Evolutionary conservation across 129 eudicot genomes (phyloP).

Genomic region (Centella asiatica): DNA sequence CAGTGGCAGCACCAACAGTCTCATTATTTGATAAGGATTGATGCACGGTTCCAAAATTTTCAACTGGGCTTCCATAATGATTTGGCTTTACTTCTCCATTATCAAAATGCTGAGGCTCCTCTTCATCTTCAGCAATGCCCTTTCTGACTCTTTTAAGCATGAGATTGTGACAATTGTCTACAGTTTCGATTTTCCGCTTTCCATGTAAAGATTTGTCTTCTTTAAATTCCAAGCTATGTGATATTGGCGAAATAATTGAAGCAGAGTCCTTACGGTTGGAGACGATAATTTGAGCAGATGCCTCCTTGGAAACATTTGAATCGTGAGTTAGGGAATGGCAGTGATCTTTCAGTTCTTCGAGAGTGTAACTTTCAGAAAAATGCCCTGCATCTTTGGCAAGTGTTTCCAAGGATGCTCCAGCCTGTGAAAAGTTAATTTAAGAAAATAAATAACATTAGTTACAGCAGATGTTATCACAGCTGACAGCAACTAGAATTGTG

Average conservation of each 20-base stretch:
- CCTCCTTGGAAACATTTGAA: slow-evolving; percentile 39
- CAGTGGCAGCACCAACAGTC: slow-evolving; percentile 5
- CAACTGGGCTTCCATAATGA: slow-evolving; percentile 8
- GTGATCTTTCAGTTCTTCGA: slow-evolving; percentile 51
- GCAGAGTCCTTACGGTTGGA: slow-evolving; percentile 37
- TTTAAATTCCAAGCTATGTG: slow-evolving; percentile 9
- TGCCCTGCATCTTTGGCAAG: slow-evolving; percentile 63
- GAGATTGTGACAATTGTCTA: slow-evolving; percentile 36
- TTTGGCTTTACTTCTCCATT: slow-evolving; percentile 13
- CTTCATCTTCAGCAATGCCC: slow-evolving; percentile 8
- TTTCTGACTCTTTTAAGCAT: slow-evolving; percentile 45
- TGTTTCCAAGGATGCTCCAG: slow-evolving; percentile 65
- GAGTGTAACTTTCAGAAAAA: slow-evolving; percentile 50
- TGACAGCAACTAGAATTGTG: background rate
- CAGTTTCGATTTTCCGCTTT: slow-evolving; percentile 57
- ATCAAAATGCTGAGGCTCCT: slow-evolving; percentile 19
- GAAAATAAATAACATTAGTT: background rate
- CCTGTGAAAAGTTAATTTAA: slow-evolving; percentile 24
- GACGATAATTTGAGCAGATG: slow-evolving; percentile 40
- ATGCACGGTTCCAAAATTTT: slow-evolving; percentile 5
- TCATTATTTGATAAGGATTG: slow-evolving; percentile 11
- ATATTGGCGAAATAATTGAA: slow-evolving; percentile 14
- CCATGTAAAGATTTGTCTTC: slow-evolving; percentile 18
- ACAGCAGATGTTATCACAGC: no score
- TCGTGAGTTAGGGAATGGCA: slow-evolving; percentile 64